These are phyloP conservation scores for Xerocomellus amylosporus DNA, from an alignment of 768 basidiomycete species.

Conservation along the genomic window DNA sequence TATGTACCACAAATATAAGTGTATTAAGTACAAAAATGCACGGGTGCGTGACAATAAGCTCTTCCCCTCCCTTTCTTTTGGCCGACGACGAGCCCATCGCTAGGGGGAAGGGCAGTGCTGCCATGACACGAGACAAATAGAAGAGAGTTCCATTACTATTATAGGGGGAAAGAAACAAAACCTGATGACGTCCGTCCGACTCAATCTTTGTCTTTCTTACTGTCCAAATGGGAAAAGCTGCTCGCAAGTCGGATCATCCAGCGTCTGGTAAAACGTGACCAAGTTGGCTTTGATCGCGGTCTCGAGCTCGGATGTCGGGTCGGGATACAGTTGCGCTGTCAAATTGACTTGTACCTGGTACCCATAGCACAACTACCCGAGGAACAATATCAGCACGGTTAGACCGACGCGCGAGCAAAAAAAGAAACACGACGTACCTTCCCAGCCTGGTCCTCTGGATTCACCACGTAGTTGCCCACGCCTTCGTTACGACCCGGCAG, in stretches of 20 bases:
- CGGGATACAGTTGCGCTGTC: conserved; percentile 19
- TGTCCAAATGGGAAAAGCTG: conserved; percentile 18
- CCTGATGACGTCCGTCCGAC: no score
- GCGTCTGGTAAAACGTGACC: conserved; percentile 10
- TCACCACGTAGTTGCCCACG: conserved; percentile 12
- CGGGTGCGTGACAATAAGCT: no score
- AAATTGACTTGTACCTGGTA: conserved; percentile 23
- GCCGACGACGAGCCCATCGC: no score
- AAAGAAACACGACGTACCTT: conserved; percentile 7
- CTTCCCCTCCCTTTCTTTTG: no score
- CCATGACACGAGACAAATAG: no score
- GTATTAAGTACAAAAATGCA: no score
- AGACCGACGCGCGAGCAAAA: no score
- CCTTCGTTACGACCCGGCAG: conserved; percentile 20
- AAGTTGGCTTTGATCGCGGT: conserved; percentile 24
- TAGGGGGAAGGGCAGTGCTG: no score
- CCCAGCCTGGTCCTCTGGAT: conserved; percentile 8
- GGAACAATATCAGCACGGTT: neutral
- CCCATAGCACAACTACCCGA: conserved; percentile 15
- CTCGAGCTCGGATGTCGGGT: conserved; percentile 19
- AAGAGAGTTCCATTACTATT: no score
- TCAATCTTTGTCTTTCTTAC: neutral
- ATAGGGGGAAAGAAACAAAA: no score
- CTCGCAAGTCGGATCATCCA: conserved; percentile 11
- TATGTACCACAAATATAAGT: no score